These are phyloP conservation scores for Gracilaria vermiculophylla DNA, from an alignment of 23 red algal species.

Conservation along the genomic window DNA sequence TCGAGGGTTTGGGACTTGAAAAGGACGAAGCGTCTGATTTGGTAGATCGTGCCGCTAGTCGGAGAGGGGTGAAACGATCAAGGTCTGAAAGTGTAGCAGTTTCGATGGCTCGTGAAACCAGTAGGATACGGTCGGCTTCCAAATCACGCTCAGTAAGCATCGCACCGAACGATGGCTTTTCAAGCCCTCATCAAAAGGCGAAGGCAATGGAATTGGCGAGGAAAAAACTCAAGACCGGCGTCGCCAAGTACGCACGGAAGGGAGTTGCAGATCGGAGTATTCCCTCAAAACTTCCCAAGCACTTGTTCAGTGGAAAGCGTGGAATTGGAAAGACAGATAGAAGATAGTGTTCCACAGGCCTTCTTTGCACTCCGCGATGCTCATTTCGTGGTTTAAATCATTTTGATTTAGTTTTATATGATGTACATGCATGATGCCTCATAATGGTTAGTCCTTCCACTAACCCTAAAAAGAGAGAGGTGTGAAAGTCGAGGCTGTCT, in stretches of 20 bases:
- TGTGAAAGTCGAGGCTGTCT: too few species aligned
- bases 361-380: not conserved
- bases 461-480: too few species aligned
- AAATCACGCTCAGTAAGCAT: conserved; percentile 33
- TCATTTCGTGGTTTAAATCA: not conserved
- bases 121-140: conserved; percentile 6
- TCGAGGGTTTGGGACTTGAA: conserved; percentile 71
- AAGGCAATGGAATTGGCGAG: conserved; percentile 60
- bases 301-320: conserved; percentile 87
- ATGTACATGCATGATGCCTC: too few species aligned
- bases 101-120: conserved; percentile 21
- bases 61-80: conserved; percentile 25
- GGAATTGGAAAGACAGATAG: conserved; percentile 77
- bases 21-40: conserved; percentile 52
- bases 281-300: conserved; percentile 73
- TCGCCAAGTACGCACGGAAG: conserved; percentile 63
- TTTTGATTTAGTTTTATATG: too few species aligned
- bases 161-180: conserved; percentile 58
- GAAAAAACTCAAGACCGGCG: conserved; percentile 44
- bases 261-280: conserved; percentile 89
- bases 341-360: conserved; percentile 18
- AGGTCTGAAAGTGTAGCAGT: conserved; percentile 34
- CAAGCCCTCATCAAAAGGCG: conserved; percentile 54
- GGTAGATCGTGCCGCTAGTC: conserved; percentile 30
- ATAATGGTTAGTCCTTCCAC: too few species aligned